These are phyloP conservation scores for Leccinum truebloodii DNA, from an alignment of 768 basidiomycete genomes.

Conservation along the genomic window DNA sequence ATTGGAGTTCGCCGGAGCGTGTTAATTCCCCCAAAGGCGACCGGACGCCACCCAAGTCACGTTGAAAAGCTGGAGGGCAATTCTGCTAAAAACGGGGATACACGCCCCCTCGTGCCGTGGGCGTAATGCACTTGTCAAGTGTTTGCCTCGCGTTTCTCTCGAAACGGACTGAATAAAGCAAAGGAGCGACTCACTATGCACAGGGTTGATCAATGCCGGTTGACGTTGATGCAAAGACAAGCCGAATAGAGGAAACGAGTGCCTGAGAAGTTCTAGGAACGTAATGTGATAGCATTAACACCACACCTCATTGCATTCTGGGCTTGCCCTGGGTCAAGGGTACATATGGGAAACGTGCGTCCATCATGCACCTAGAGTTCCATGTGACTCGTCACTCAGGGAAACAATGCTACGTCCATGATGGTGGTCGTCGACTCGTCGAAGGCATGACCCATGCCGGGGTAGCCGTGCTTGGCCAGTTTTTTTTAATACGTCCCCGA, in stretches of 20 bases:
- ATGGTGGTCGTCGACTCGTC: no score
- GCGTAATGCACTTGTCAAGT: constrained; percentile 8
- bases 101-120: neutral
- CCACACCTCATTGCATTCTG: constrained; percentile 1
- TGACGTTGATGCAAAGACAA: neutral
- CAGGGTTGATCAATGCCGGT: neutral
- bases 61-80: no score
- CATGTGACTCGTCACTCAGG: neutral
- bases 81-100: constrained; percentile 7
- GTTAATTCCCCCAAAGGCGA: neutral
- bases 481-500: no score
- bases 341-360: neutral
- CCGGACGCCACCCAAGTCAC: neutral
- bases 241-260: neutral
- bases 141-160: no score
- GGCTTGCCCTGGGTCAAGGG: constrained; percentile 15
- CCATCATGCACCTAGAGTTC: neutral
- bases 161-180: constrained; percentile 2
- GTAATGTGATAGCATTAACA: neutral
- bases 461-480: no score
- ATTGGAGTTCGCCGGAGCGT: neutral
- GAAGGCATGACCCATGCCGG: no score
- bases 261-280: neutral
- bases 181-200: neutral
- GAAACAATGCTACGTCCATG: no score